Evolutionary conservation across 2,329 filamentous ascomycete species (phyloP).

Genomic region (Colletotrichum kahawae): DNA sequence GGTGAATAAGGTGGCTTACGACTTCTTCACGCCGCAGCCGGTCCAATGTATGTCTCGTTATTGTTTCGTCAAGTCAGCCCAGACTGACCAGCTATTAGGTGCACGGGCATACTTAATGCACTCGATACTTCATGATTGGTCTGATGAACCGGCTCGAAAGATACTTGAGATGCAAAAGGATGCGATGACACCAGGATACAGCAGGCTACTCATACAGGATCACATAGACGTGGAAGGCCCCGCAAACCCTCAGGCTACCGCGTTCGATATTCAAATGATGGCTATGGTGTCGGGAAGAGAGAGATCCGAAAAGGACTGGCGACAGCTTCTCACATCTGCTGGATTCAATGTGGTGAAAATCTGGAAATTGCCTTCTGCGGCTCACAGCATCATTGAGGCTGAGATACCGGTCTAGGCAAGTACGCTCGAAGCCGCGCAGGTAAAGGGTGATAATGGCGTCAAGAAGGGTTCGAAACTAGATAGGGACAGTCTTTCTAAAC

Average conservation of each 20-base stretch:
- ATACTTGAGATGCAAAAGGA: conserved; percentile 48
- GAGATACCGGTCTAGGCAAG: neutral
- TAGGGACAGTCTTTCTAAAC: too few species aligned
- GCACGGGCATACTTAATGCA: conserved; percentile 58
- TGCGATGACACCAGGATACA: conserved; percentile 45
- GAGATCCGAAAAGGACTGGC: neutral
- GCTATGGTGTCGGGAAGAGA: neutral
- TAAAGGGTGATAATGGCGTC: too few species aligned
- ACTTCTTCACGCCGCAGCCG: conserved; percentile 42
- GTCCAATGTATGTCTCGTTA: conserved; percentile 17
- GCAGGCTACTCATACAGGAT: conserved; percentile 41
- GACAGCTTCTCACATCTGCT: neutral
- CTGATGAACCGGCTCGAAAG: conserved; percentile 44
- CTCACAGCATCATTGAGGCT: neutral
- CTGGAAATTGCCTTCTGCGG: neutral
- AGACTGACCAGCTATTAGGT: rapidly evolving
- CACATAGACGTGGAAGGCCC: conserved; percentile 37
- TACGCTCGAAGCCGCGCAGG: too few species aligned
- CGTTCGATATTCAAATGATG: conserved; percentile 11
- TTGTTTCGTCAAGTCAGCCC: neutral
- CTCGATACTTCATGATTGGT: conserved; percentile 61
- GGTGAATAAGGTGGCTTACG: conserved; percentile 27
- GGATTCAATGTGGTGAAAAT: neutral
- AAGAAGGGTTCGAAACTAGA: too few species aligned
- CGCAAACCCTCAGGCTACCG: neutral